Percentiles rank a stretch among this genome's conserved stretches.
These are phyloP conservation scores for Melanopsichium pennsylvanicum DNA, from an alignment of 1,284 basidiomycete species.

Conservation along the genomic window DNA sequence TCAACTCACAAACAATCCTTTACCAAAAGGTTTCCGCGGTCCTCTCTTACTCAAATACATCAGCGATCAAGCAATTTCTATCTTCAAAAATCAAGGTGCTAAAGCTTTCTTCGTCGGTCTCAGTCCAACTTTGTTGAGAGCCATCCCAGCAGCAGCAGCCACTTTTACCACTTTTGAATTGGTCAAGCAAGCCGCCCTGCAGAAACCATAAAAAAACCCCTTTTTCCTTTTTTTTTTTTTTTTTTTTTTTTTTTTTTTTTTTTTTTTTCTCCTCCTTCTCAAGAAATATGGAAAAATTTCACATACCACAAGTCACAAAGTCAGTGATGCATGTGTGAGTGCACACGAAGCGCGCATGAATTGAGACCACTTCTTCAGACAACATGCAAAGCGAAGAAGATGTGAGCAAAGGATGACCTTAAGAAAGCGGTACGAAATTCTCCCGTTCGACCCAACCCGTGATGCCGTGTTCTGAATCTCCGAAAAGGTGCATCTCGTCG, in stretches of 20 bases:
- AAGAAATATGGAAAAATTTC: too few relatives aligned
- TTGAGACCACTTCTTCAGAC: too few relatives aligned
- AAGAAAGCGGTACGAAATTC: constrained; percentile 37
- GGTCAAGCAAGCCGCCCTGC: constrained; percentile 39
- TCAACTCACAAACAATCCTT: constrained; percentile 30
- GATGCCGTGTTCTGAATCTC: constrained; percentile 29
- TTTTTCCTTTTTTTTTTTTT: too few relatives aligned
- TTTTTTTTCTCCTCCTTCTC: too few relatives aligned
- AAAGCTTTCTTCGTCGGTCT: constrained; percentile 43
- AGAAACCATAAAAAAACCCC: constrained; percentile 7
- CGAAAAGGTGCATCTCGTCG: constrained; percentile 34
- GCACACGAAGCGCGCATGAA: background rate
- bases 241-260: too few relatives aligned
- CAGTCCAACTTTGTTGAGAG: constrained; percentile 49
- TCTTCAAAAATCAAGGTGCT: constrained; percentile 29
- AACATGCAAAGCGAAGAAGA: too few relatives aligned
- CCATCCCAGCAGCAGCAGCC: constrained; percentile 54
- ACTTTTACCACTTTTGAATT: constrained; percentile 57
- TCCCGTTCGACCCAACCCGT: constrained; percentile 48
- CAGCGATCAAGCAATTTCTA: constrained; percentile 15
- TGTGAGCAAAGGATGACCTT: too few relatives aligned
- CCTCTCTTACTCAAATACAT: constrained; percentile 34
- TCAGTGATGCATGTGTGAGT: background rate
- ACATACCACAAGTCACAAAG: background rate
- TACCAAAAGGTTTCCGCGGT: constrained; percentile 24